A percentile compares a stretch with the other conserved stretches of the same genome.
Conservation (phyloP, 176 grass and related monocot genomes). For the Juncus effusus region DNA sequence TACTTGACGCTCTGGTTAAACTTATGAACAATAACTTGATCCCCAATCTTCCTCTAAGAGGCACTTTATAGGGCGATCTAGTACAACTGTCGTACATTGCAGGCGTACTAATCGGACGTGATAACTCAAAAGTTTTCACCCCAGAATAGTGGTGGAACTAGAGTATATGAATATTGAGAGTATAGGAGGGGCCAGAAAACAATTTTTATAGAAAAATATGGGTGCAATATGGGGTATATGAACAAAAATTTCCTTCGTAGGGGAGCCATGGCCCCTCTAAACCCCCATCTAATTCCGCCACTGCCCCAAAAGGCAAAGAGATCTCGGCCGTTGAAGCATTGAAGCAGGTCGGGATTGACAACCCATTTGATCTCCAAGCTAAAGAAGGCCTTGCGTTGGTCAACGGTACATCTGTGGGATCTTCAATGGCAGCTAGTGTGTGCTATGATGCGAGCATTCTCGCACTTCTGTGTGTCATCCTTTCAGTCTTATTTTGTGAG, state of each 20-base stretch:
- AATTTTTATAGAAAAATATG: too few relatives aligned
- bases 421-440: slow-evolving; percentile 54
- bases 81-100: slow-evolving; percentile 68
- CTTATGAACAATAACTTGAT: slow-evolving; percentile 66
- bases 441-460: slow-evolving; percentile 67
- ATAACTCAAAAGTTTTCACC: slow-evolving; percentile 41
- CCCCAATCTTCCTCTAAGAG: slow-evolving; percentile 57
- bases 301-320: slow-evolving; percentile 42
- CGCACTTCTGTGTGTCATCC: slow-evolving; percentile 45
- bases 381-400: slow-evolving; percentile 89
- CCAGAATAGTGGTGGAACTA: slow-evolving; percentile 68
- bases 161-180: too few relatives aligned
- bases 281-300: too few relatives aligned
- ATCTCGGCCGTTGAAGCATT: slow-evolving; percentile 54
- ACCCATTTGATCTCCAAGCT: slow-evolving; percentile 73
- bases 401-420: slow-evolving; percentile 81
- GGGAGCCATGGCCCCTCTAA: too few relatives aligned
- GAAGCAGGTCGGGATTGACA: slow-evolving; percentile 52
- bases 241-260: too few relatives aligned
- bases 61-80: slow-evolving; percentile 59
- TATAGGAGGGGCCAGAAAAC: slow-evolving; percentile 85
- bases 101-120: slow-evolving; percentile 58
- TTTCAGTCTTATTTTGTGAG: slow-evolving; percentile 80
- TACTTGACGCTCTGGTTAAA: slow-evolving; percentile 63
- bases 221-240: too few relatives aligned